A percentile compares a stretch with the other conserved stretches of the same genome.
These are phyloP conservation scores for Shiraia sp. DNA, from an alignment of 2,329 filamentous ascomycete genomes.

Conservation along the genomic window DNA sequence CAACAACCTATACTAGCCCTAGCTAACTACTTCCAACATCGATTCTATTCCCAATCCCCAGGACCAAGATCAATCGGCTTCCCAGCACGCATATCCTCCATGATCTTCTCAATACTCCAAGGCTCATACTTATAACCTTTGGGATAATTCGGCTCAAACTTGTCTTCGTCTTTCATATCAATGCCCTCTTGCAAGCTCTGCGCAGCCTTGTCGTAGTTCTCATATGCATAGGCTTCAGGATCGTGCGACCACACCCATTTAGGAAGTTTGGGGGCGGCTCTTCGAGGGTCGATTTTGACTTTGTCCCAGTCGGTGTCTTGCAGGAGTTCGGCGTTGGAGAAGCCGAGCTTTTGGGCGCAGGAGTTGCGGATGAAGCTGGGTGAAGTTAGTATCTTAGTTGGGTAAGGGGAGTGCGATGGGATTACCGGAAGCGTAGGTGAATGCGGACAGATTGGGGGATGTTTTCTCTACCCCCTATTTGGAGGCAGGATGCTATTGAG, in stretches of 20 bases:
- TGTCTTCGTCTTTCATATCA: conserved; percentile 47
- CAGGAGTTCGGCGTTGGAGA: conserved; percentile 52
- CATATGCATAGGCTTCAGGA: conserved; percentile 50
- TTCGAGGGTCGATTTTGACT: conserved; percentile 50
- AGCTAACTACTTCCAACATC: not conserved
- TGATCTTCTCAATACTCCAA: conserved; percentile 50
- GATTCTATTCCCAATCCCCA: conserved; percentile 41
- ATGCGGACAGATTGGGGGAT: conserved; percentile 45
- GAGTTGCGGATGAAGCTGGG: conserved; percentile 51
- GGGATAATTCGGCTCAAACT: conserved; percentile 51
- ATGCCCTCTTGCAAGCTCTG: conserved; percentile 48
- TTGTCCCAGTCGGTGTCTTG: conserved; percentile 56
- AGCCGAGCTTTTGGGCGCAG: conserved; percentile 55
- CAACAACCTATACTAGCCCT: too few relatives aligned
- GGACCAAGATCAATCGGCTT: conserved; percentile 38
- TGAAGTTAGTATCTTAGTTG: conserved; percentile 2
- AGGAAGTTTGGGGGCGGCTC: conserved; percentile 50
- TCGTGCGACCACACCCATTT: conserved; percentile 54
- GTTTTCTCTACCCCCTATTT: conserved; percentile 48
- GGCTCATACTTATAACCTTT: conserved; percentile 47
- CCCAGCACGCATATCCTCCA: conserved; percentile 44
- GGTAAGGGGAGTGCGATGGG: not conserved
- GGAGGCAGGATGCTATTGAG: conserved; percentile 51
- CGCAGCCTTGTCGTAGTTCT: conserved; percentile 49
- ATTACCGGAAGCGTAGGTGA: conserved; percentile 49